Conservation (phyloP, 306 rosid species). For the Malus asiatica region DNA sequence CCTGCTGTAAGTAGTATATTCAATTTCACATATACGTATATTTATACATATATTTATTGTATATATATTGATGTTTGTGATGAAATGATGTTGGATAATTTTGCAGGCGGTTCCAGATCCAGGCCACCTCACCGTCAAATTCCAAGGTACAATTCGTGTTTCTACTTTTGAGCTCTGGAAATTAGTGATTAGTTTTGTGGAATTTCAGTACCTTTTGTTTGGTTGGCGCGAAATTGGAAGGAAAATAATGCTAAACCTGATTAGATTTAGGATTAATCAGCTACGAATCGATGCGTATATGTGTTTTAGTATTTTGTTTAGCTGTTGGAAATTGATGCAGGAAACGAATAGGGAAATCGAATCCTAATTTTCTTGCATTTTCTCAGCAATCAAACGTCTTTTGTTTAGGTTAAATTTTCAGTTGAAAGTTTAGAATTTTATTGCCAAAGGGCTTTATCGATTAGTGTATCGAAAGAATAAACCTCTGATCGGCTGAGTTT, state of each 20-base stretch:
- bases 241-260: neutral
- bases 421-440: neutral
- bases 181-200: neutral
- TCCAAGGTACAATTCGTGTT: constrained; percentile 38
- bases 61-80: neutral
- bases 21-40: neutral
- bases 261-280: neutral
- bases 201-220: constrained; percentile 3
- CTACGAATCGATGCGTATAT: neutral
- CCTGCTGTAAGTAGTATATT: constrained; percentile 51
- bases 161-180: neutral
- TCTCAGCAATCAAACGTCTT: neutral
- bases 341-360: neutral
- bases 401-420: neutral
- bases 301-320: neutral
- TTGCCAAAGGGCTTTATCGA: neutral
- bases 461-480: neutral
- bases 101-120: constrained; percentile 86
- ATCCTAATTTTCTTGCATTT: neutral
- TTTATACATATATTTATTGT: neutral
- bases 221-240: constrained; percentile 1
- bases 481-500: neutral
- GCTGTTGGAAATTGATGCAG: neutral
- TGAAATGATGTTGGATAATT: constrained; percentile 2
- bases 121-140: constrained; percentile 55